Conservation (phyloP, 495 filamentous ascomycete genomes). For the Penicillium fimorum region DNA sequence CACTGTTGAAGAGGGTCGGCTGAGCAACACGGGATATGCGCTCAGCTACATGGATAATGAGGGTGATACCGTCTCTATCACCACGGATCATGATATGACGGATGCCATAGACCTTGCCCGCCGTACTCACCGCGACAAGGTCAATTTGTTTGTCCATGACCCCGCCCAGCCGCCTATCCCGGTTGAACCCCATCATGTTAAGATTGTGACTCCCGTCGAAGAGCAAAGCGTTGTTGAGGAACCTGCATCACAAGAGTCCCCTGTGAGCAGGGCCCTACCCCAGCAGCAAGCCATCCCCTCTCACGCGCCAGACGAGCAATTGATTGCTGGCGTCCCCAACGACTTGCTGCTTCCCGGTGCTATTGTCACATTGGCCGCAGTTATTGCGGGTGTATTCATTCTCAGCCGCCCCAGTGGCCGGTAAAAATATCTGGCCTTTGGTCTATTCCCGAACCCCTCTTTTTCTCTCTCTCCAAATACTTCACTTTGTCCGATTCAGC, state of each 20-base stretch:
- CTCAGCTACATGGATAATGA: constrained; percentile 97
- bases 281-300: constrained; percentile 34
- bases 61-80: constrained; percentile 96
- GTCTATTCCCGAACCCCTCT: constrained; percentile 15
- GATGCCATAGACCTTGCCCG: constrained; percentile 86
- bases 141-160: constrained; percentile 96
- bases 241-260: constrained; percentile 54
- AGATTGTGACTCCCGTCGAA: constrained; percentile 53
- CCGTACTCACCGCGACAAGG: constrained; percentile 77
- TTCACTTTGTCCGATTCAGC: constrained; percentile 17
- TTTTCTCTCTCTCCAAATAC: constrained; percentile 16
- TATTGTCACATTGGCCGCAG: constrained; percentile 89
- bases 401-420: constrained; percentile 72
- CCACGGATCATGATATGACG: constrained; percentile 86
- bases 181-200: constrained; percentile 63
- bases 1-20: constrained; percentile 67
- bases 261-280: constrained; percentile 39
- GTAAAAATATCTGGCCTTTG: constrained; percentile 37
- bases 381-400: constrained; percentile 92
- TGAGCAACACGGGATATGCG: constrained; percentile 81
- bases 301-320: constrained; percentile 62
- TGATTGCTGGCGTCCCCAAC: constrained; percentile 91
- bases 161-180: constrained; percentile 77
- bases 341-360: constrained; percentile 91
- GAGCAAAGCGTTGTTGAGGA: constrained; percentile 58